These are phyloP conservation scores for Arthrobotrys megalospora DNA, from an alignment of 2,329 filamentous ascomycete genomes.

Conservation along the genomic window DNA sequence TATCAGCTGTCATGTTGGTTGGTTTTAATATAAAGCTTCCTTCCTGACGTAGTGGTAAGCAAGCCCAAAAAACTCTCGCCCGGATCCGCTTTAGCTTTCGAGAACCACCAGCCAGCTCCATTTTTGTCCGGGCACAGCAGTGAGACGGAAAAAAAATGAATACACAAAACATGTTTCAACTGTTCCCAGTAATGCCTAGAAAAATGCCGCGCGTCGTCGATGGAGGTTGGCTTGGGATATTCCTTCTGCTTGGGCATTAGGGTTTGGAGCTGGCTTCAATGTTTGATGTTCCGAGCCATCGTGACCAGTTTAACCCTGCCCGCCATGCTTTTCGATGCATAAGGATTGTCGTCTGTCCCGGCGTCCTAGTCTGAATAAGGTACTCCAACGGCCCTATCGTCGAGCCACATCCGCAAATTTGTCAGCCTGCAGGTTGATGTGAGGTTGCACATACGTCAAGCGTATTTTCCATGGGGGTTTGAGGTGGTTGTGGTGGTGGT, in stretches of 20 bases:
- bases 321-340: constrained; percentile 35
- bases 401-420: constrained; percentile 28
- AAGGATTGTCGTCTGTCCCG: constrained; percentile 27
- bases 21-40: constrained; percentile 28
- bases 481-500: constrained; percentile 14
- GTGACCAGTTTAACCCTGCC: constrained; percentile 37
- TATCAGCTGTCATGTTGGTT: constrained; percentile 47
- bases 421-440: constrained; percentile 9
- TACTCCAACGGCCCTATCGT: constrained; percentile 13
- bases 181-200: constrained; percentile 29
- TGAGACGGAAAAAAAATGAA: constrained; percentile 17
- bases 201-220: constrained; percentile 53
- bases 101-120: constrained; percentile 20
- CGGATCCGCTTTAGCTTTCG: constrained; percentile 54
- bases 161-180: constrained; percentile 39
- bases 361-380: constrained; percentile 24
- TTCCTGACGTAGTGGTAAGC: constrained; percentile 38
- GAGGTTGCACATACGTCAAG: constrained; percentile 8
- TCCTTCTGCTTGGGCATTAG: constrained; percentile 30
- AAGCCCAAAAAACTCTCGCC: constrained; percentile 42
- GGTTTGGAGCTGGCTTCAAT: constrained; percentile 8
- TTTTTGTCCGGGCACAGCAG: constrained; percentile 23
- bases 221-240: constrained; percentile 14
- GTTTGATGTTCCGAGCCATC: constrained; percentile 32
- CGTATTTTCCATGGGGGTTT: background rate